Base-by-base conservation (phyloP, 1,284 basidiomycete genomes). In the Coniferiporia weirii region DNA sequence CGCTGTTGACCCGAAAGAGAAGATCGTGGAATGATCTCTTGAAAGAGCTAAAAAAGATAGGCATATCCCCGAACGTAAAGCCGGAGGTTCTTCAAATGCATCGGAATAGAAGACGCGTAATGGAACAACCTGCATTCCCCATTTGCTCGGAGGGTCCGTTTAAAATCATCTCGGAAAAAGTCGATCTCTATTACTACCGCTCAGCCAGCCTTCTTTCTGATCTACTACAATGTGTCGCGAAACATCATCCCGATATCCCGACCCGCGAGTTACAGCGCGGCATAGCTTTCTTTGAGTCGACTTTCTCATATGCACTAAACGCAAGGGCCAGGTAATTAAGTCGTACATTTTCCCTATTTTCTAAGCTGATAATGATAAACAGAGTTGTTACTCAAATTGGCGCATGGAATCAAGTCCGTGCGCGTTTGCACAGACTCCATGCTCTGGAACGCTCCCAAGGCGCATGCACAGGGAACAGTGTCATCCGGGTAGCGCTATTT, bases 21-120 rank as follows among this genome's bases (percentile, higher is more conserved):
- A 94, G 93, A 69, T 95, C 95, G 0, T 95, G 89, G 83, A 85
- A 89, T 32, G 94, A 98, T 69, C 76, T 98, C 19, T 77, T 98
- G 63, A 96, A 94, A 73, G 92, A 95, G 68, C 77, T 98, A 43
- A 92, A 92, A 67, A 81, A 83, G 1, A 76, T 85, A 34, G 97
- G 97, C 4, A 79, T 98, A 59, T 79, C 91, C 0, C 73, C 79
- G 22, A 88, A 83, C 59, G 75, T 93, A 27, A 88, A 87, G 64
- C 82, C 92, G 1, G 89, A 93, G 44, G 70, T 89, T 50, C 77
- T 93, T 5, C 74, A 75, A 9, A 80, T 76, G 52, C 87, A 94
- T 65, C 75, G 77, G 50, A 85, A 85, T 62, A 70, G 76, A n/a
- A 74, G 78, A 48, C 87, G 87, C 85, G 73, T 93, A 45, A 74